A percentile compares a stretch with the other conserved stretches of the same genome.
Conservation (phyloP, 2,329 filamentous ascomycete genomes). For the Alternaria sp. region DNA sequence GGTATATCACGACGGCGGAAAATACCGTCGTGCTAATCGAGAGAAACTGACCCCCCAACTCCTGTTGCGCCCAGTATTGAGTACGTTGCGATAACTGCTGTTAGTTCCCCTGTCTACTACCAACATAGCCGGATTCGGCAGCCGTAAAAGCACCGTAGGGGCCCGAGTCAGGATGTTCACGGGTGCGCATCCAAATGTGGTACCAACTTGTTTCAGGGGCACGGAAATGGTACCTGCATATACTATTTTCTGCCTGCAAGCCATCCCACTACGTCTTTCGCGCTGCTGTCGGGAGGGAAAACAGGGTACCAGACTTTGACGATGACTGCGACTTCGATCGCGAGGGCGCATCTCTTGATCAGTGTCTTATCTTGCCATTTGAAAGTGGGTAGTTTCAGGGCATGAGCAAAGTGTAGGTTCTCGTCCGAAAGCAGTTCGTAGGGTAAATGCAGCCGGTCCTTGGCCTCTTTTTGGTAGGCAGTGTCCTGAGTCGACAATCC, state of each 20-base stretch:
- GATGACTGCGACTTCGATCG: conserved; percentile 49
- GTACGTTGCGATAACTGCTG: background rate
- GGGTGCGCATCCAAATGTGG: conserved; percentile 19
- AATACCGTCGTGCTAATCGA: background rate
- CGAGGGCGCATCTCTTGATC: conserved; percentile 49
- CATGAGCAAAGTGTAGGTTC: conserved; percentile 42
- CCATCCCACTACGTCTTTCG: conserved; percentile 48
- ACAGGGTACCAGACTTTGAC: conserved; percentile 54
- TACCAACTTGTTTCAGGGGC: conserved; percentile 31
- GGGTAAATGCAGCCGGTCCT: conserved; percentile 47
- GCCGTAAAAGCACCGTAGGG: conserved; percentile 8
- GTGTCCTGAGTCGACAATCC: conserved; percentile 51
- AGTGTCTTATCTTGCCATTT: conserved; percentile 48
- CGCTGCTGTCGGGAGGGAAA: conserved; percentile 50
- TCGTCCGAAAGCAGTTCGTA: conserved; percentile 53
- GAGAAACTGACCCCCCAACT: background rate
- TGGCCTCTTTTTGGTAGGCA: conserved; percentile 49
- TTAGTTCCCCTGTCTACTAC: conserved; percentile 2
- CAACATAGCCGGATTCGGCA: conserved; percentile 3
- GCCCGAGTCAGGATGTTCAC: conserved; percentile 25
- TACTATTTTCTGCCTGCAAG: conserved; percentile 30
- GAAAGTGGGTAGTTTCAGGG: conserved; percentile 49
- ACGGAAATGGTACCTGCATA: conserved; percentile 23
- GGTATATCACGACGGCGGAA: background rate
- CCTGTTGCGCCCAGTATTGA: background rate